Conservation (phyloP, 1,139 yeast genomes). For the Candida tunisiensis region DNA sequence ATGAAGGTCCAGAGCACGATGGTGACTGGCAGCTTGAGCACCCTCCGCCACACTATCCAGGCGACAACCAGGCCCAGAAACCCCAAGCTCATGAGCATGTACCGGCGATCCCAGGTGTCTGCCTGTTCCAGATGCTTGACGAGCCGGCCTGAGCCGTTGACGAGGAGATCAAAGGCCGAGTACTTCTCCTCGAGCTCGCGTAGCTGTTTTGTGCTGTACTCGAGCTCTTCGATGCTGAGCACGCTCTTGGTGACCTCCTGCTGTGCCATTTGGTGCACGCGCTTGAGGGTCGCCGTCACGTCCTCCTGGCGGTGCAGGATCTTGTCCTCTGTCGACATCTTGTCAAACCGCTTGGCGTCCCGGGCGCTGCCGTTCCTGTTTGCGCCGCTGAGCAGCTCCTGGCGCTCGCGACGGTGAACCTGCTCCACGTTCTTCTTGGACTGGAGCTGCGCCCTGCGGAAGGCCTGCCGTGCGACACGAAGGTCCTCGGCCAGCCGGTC, state of each 20-base stretch:
- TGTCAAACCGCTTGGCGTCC: conserved; percentile 4
- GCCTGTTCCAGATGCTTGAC: conserved; percentile 53
- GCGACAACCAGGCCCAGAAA: conserved; percentile 37
- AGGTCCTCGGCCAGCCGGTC: too few relatives aligned
- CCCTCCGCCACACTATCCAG: conserved; percentile 52
- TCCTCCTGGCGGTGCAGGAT: conserved; percentile 32
- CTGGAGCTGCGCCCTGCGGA: conserved; percentile 16
- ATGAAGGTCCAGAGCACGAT: conserved; percentile 42
- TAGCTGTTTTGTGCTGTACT: conserved; percentile 39
- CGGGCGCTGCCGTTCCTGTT: conserved; percentile 2
- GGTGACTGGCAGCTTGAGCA: conserved; percentile 38
- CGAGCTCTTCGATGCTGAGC: conserved; percentile 41
- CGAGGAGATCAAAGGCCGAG: conserved; percentile 34
- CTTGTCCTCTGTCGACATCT: conserved; percentile 15
- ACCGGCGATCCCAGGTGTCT: conserved; percentile 41
- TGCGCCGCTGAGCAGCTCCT: conserved; percentile 1
- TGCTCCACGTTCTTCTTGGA: conserved; percentile 10
- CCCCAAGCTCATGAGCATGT: conserved; percentile 41
- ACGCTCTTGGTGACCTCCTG: conserved; percentile 35
- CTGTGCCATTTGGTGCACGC: conserved; percentile 36
- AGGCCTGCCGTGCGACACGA: conserved; percentile 4
- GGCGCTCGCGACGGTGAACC: conserved; percentile 1
- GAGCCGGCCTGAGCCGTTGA: conserved; percentile 36
- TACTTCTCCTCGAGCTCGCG: conserved; percentile 32
- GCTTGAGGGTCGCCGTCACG: conserved; percentile 34